Evolutionary conservation across 768 basidiomycete species (phyloP).

Genomic region (Amyloporia xantha): DNA sequence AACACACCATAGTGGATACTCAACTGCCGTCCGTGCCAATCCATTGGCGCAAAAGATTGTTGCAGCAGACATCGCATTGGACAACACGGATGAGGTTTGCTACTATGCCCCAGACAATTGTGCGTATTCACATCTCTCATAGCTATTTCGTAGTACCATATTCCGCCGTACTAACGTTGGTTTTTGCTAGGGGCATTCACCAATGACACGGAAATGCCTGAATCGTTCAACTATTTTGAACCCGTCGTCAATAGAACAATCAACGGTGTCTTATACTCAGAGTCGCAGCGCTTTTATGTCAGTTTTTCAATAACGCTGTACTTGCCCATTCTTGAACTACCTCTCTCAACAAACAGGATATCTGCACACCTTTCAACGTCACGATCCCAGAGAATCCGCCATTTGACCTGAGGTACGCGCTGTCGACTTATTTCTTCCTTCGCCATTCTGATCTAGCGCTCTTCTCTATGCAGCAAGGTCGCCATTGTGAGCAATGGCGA

Average conservation of each 20-base stretch:
- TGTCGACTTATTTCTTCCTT: background rate
- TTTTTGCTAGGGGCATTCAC: slow-evolving; percentile 22
- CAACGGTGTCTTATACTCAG: slow-evolving; percentile 24
- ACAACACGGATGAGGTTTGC: slow-evolving; percentile 27
- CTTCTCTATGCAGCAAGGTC: background rate
- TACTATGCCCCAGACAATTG: slow-evolving; percentile 52
- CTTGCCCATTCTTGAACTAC: background rate
- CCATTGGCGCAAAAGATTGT: slow-evolving; percentile 55
- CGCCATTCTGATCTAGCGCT: background rate
- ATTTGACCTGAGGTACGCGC: slow-evolving; percentile 34
- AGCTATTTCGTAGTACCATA: background rate
- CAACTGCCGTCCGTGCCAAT: slow-evolving; percentile 47
- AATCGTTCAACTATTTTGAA: slow-evolving; percentile 23
- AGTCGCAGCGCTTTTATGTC: slow-evolving; percentile 30
- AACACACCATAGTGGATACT: slow-evolving; percentile 54
- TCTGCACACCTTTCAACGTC: slow-evolving; percentile 25
- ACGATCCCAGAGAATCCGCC: slow-evolving; percentile 40
- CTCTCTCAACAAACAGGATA: slow-evolving; percentile 20
- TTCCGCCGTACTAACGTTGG: background rate
- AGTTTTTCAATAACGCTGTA: too few species aligned
- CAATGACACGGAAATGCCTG: slow-evolving; percentile 23
- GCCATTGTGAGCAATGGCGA: slow-evolving; percentile 20
- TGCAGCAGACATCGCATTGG: slow-evolving; percentile 40
- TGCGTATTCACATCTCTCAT: slow-evolving; percentile 20
- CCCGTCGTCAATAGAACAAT: slow-evolving; percentile 21